phyloP scores from a whole-genome alignment of 2,329 filamentous ascomycete genomes.

The Nigrospora osmanthi region DNA sequence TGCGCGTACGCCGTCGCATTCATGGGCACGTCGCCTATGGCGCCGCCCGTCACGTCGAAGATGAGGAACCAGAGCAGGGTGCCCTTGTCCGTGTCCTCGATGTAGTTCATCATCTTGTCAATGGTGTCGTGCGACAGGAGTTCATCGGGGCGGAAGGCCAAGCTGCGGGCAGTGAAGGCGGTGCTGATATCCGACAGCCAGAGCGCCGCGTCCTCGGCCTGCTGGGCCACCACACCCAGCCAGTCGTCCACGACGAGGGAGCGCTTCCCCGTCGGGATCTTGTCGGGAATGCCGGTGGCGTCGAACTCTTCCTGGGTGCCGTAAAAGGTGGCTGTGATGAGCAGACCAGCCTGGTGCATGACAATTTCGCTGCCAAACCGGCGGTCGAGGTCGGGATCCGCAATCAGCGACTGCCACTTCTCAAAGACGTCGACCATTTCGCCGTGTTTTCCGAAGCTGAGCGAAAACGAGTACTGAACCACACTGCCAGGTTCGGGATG shows the following conservation, averaged over 20 bases:
- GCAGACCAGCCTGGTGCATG: constrained; percentile 41
- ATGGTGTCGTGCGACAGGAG: constrained; percentile 37
- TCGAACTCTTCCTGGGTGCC: constrained; percentile 49
- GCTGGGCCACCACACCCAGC: constrained; percentile 48
- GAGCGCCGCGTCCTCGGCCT: constrained; percentile 40
- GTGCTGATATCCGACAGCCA: constrained; percentile 36
- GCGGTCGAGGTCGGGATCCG: constrained; percentile 45
- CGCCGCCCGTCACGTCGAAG: constrained; percentile 55
- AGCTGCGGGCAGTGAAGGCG: constrained; percentile 49
- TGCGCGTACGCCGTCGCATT: constrained; percentile 56
- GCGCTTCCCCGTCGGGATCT: constrained; percentile 33
- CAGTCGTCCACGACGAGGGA: constrained; percentile 51
- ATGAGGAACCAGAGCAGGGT: constrained; percentile 53
- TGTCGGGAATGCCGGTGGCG: constrained; percentile 37
- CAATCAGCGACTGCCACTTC: constrained; percentile 50
- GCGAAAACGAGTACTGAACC: constrained; percentile 50
- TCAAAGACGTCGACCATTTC: constrained; percentile 42
- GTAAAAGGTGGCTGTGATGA: constrained; percentile 55
- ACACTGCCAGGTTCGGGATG: constrained; percentile 46
- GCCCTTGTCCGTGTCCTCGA: constrained; percentile 39
- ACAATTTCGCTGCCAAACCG: constrained; percentile 52
- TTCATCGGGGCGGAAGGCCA: constrained; percentile 43
- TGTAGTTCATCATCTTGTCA: constrained; percentile 42
- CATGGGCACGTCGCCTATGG: constrained; percentile 44
- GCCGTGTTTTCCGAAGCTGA: constrained; percentile 38